phyloP scores from a whole-genome alignment of 1,284 basidiomycete genomes.

The Ceratobasidium sp. region DNA sequence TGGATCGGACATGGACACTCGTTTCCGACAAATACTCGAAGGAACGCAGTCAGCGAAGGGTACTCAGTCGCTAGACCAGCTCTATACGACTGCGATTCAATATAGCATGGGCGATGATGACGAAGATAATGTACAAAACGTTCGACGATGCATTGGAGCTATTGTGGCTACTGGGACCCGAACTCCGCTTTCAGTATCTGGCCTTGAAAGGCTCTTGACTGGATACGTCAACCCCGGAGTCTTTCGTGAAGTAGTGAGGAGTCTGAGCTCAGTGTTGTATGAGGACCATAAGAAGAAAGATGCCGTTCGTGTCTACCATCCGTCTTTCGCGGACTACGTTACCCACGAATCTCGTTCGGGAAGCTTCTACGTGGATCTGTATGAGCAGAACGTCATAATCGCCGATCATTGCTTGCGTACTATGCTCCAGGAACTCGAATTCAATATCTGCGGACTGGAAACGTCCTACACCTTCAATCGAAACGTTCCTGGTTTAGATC shows the following conservation, averaged over 20 bases:
- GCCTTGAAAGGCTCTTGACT: slow-evolving; percentile 18
- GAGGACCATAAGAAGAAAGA: slow-evolving; percentile 29
- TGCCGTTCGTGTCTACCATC: slow-evolving; percentile 31
- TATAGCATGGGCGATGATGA: neutral
- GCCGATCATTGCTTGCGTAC: slow-evolving; percentile 16
- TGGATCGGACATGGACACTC: neutral
- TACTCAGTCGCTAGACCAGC: neutral
- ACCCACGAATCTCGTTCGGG: slow-evolving; percentile 25
- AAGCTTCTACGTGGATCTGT: slow-evolving; percentile 7
- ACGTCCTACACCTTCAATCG: neutral
- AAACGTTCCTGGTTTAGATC: neutral
- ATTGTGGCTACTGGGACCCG: slow-evolving; percentile 24
- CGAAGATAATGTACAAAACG: neutral
- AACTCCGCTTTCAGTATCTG: slow-evolving; percentile 10
- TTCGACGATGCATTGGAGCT: slow-evolving; percentile 11
- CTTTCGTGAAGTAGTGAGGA: neutral
- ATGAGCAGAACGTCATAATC: slow-evolving; percentile 13
- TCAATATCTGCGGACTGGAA: slow-evolving; percentile 26
- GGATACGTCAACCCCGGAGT: neutral
- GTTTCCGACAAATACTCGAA: neutral
- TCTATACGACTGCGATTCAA: slow-evolving; percentile 8
- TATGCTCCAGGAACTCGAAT: neutral
- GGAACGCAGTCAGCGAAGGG: neutral
- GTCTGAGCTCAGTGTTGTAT: slow-evolving; percentile 34
- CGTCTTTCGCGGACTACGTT: slow-evolving; percentile 38